A percentile compares a stretch with the other conserved stretches of the same genome.
phyloP scores from a whole-genome alignment of 495 filamentous ascomycete species.

The Symbiotaphrina buchneri region DNA sequence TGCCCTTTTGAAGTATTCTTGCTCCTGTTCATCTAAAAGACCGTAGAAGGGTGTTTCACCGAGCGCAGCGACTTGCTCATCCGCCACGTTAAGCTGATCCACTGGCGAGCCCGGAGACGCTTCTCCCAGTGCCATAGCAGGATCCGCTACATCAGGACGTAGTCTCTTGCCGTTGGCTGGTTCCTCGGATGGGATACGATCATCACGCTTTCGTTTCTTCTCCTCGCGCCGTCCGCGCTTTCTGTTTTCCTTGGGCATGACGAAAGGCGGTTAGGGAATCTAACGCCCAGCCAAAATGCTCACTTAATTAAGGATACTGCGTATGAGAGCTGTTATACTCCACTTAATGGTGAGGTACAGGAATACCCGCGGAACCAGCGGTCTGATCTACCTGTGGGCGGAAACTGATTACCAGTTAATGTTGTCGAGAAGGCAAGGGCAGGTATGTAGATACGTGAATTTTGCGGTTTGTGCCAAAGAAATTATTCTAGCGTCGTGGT shows the following conservation, averaged over 20 bases:
- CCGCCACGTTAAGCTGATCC: constrained; percentile 2
- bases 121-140: not conserved
- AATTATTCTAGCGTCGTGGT: no score
- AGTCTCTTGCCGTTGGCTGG: constrained; percentile 10
- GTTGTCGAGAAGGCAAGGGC: no score
- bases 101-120: not conserved
- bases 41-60: constrained; percentile 55
- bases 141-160: constrained; percentile 4
- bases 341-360: no score
- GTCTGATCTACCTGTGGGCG: no score
- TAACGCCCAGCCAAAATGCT: no score
- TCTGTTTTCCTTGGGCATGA: constrained; percentile 41
- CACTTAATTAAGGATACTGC: no score
- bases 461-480: no score
- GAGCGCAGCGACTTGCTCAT: constrained; percentile 5
- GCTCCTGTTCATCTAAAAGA: constrained; percentile 70
- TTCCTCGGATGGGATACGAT: constrained; percentile 20
- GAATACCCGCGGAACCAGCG: no score
- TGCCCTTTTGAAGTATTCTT: constrained; percentile 80
- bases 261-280: no score
- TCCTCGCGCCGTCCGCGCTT: constrained; percentile 45
- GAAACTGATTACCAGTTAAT: no score
- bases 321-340: no score
- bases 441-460: no score
- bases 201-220: constrained; percentile 24